A percentile compares a stretch with the other conserved stretches of the same genome.
These are phyloP conservation scores for Boletus pseudopeckii DNA, from an alignment of 768 basidiomycete genomes.

Conservation along the genomic window DNA sequence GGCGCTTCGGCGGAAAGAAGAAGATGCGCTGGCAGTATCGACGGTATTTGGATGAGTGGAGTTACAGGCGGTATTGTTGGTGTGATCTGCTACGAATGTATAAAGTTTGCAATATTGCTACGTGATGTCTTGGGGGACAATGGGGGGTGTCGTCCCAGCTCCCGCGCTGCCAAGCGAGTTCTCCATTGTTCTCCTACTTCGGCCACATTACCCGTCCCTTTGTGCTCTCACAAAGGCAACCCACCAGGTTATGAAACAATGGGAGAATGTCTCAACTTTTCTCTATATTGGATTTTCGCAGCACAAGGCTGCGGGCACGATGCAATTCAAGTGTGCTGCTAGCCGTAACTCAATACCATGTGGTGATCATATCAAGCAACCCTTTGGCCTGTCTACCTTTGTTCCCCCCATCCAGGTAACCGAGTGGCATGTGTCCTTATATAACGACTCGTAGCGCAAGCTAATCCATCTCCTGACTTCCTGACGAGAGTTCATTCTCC, in stretches of 20 bases:
- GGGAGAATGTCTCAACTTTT: neutral
- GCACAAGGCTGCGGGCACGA: neutral
- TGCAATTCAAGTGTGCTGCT: neutral
- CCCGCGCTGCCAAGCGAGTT: slow-evolving; percentile 16
- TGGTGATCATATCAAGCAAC: slow-evolving; percentile 4
- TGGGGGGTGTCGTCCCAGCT: slow-evolving; percentile 4
- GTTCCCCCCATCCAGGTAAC: slow-evolving; percentile 27
- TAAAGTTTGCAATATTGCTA: neutral
- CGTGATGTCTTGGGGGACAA: slow-evolving; percentile 14
- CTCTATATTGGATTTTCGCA: neutral
- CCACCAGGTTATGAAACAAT: slow-evolving; percentile 24
- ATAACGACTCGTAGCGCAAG: slow-evolving; percentile 18
- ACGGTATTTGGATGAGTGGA: slow-evolving; percentile 80
- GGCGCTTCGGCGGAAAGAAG: slow-evolving; percentile 58
- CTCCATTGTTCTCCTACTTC: slow-evolving; percentile 30
- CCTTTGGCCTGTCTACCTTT: slow-evolving; percentile 25
- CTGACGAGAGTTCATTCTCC: slow-evolving; percentile 8
- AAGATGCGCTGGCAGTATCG: slow-evolving; percentile 78
- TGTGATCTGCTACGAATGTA: neutral
- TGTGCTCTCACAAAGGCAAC: slow-evolving; percentile 31
- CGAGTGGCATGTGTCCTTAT: slow-evolving; percentile 27
- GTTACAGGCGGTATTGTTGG: neutral
- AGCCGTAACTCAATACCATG: slow-evolving; percentile 1
- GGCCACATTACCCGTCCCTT: slow-evolving; percentile 18
- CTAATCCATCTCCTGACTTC: slow-evolving; percentile 16